Conservation (phyloP, 805 yeast genomes). For the Ogataea nakhonphanomensis region DNA sequence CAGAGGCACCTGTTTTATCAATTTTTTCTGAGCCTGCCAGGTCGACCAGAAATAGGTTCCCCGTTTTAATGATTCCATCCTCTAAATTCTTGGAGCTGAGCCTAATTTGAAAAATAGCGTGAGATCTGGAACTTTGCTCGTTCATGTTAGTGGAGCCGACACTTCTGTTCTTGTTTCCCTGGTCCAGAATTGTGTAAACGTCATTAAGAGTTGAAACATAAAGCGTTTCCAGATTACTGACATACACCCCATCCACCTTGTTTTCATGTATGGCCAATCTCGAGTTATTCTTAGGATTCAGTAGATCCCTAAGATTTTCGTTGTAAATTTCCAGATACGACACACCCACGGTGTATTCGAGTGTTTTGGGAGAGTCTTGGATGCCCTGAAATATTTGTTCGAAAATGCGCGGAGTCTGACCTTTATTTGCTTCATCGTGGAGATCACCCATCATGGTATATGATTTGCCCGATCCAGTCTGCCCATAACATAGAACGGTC, state of each 20-base stretch:
- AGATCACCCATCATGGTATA: conserved; percentile 71
- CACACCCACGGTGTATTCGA: conserved; percentile 64
- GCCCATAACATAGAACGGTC: conserved; percentile 59
- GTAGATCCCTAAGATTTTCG: conserved; percentile 71
- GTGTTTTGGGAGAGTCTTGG: conserved; percentile 42
- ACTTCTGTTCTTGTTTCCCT: conserved; percentile 55
- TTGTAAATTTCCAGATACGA: conserved; percentile 79
- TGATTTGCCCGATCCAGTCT: conserved; percentile 83
- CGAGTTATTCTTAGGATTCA: conserved; percentile 39
- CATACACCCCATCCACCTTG: conserved; percentile 60
- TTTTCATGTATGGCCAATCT: conserved; percentile 61
- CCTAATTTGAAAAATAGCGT: conserved; percentile 69
- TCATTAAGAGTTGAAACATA: conserved; percentile 59
- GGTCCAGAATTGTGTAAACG: conserved; percentile 51
- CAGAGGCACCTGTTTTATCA: conserved; percentile 72
- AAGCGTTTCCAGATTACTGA: conserved; percentile 62
- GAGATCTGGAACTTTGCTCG: conserved; percentile 72
- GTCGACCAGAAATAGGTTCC: conserved; percentile 73
- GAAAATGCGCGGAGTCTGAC: conserved; percentile 71
- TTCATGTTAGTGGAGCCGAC: conserved; percentile 68
- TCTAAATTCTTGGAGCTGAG: conserved; percentile 56
- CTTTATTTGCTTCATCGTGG: conserved; percentile 39
- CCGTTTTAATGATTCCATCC: conserved; percentile 56
- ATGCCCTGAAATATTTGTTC: conserved; percentile 61
- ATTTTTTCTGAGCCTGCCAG: conserved; percentile 86